Evolutionary conservation across 257 asterid species (phyloP), one percentile per base, ranked within the genome.

Genomic region (Solanum bulbocastanum): DNA sequence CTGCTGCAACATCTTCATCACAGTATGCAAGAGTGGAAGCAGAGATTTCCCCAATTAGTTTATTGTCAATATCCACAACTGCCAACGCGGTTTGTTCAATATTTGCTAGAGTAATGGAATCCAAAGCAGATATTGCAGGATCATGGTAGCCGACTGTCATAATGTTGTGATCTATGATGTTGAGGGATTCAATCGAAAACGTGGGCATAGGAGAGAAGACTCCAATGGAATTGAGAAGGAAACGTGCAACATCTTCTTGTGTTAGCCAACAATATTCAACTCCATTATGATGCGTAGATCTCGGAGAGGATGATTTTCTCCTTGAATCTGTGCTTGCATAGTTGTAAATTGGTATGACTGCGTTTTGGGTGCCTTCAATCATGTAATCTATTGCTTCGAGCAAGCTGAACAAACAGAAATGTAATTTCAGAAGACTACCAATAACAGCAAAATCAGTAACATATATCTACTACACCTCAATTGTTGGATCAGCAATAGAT

Each of bases 331-430:
- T 62, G 88, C 73, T 83, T 27, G 86, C 65, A 58, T 87, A 37
- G 91, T 90, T 91, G 76, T 88, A 91, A 36, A 94, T 92, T 7
- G 99, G 99, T 89, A 95, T 92, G n/a, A 95, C 94, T 9, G 94
- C 91, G 90, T 95, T 96, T 83, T 95, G 98, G 35, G 93, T 88
- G 82, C 99, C 99, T 88, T 94, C 98, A 69, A 94, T 92, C 39
- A 95, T 92, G 94, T 27, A 89, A 73, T 95, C 98, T 65, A 96
- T 91, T 13, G 95, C 98, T 86, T 95, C 97, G 89, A 92, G 85
- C 92, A 96, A 90, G 92, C 99, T 96, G 92, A 71, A 88, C 71
- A 84, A 84, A 60, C 7, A 20, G 35, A n/a, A 65, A 14, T 30
- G 65, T 37, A 69, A 40, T 36, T 20, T 69, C 83, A 86, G 82